Base-by-base conservation (phyloP, 2,329 filamentous ascomycete species). In the Coniochaeta prunicola region DNA sequence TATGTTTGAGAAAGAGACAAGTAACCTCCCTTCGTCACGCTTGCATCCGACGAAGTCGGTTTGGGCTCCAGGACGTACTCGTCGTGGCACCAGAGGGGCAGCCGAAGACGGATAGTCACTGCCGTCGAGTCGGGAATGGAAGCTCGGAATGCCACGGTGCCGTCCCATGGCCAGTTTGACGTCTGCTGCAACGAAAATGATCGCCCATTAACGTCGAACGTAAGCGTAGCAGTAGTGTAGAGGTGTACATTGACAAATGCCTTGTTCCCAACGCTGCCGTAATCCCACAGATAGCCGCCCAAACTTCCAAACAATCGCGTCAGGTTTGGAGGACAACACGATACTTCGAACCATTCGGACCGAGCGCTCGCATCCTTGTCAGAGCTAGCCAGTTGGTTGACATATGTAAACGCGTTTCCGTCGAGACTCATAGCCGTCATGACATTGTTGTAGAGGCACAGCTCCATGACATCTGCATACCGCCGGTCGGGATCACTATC, bases 311-410 rank as follows among this genome's bases (percentile, higher is more conserved):
- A 76, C 1, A 84, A 69, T 28, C 83, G 73, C 24, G 79, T 76
- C 1, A 87, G 71, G 62, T 86, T 86, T 0, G 83, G 84, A 3
- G 84, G 84, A 64, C 84, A 86, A 62, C 83, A 86, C 6, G 82
- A 81, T 38, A 77, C 79, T 56, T 78, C 78, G 58, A 85, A 86
- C 83, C 84, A 87, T 24, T 80, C 76, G 33, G 78, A 73, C 15
- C 83, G 73, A 59, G 74, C 71, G 21, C 77, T 83, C 19, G 74
- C 73, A 58, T 83, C 74, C 1, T 67, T 66, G 8, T 80, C 76
- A 9, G 77, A 82, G 34, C 80, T 83, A 0, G 79, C 80, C 0
- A 87, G 73, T 60, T 85, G 83, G 62, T 87, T 87, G 57, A 80
- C 79, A 61, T 87, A 87, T 0, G 82, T 84, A 67, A 87, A 87